Base-by-base conservation (phyloP, 208 protist species). In the Sergeia podlipaevii region DNA sequence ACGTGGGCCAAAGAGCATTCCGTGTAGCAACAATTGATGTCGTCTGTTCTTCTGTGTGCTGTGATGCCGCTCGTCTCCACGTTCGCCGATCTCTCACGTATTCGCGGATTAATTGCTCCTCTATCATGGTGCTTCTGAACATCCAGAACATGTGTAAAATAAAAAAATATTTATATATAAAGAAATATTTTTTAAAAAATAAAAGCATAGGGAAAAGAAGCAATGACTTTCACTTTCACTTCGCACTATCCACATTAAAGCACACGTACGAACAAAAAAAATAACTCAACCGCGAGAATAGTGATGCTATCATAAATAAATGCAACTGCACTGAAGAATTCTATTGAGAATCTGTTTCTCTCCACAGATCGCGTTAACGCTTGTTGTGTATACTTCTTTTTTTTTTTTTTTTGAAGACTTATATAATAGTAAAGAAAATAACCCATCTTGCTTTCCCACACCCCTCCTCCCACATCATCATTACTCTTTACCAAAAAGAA, bases 71-170 rank as follows among this genome's bases (percentile, higher is more conserved):
- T 27, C 80, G 58, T 27, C 65, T 38, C 80, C 71, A 81, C 17
- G 76, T 53, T 8, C 65, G 56, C 30, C 60, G 58, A 60, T 87
- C 80, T 15, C 74, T 67, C 23, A 87, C 30, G 43, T 78, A 66
- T 1, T 77, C 75, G 42, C 54, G 32, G 23, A 66, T 62, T 39
- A 59, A 38, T 29, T 33, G 47, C 10, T 60, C 59, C 44, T 24
- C 46, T n/a, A n/a, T 39, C 13, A n/a, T 11, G 34, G 15, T 47
- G 42, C 17, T 38, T 38, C 24, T 47, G n/a, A 63, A 36, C 23
- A 62, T 44, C 18, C 43, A 52, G 15, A 52, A 52, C 8, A 32
- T 37, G 6, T 23, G 32, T 34, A 77, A 20, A 52, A 49, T n/a
- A 53, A 57, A 36, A 59, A 60, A 52, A 51, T 28, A 56, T 29